phyloP scores from a whole-genome alignment of 2,329 filamentous ascomycete species.

The Fusarium verticillioides region DNA sequence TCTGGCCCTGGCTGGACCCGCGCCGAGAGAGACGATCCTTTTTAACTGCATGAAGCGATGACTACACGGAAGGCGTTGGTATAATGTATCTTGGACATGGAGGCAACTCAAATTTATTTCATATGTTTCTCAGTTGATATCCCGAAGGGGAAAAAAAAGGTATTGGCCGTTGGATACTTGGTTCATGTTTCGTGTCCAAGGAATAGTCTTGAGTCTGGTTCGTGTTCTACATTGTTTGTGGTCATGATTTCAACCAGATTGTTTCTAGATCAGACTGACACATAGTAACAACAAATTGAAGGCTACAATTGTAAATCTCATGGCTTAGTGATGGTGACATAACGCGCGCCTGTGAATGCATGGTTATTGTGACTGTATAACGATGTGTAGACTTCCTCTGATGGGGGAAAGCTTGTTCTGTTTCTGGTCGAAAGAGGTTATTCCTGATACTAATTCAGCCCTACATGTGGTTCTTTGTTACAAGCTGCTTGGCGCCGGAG shows the following conservation, averaged over 20 bases:
- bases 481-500: not conserved
- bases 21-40: slow-evolving; percentile 41
- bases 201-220: slow-evolving; percentile 16
- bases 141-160: not conserved
- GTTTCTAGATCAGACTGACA: slow-evolving; percentile 36
- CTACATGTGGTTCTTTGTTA: not conserved
- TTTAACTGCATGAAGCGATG: slow-evolving; percentile 38
- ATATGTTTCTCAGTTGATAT: slow-evolving; percentile 30
- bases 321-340: not conserved
- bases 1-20: slow-evolving; percentile 44
- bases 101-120: slow-evolving; percentile 28
- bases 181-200: not conserved
- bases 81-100: slow-evolving; percentile 29
- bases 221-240: slow-evolving; percentile 22
- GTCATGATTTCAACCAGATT: slow-evolving; percentile 41
- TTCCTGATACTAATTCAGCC: not conserved
- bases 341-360: not conserved
- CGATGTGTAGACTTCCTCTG: not conserved
- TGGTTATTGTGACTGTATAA: not conserved
- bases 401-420: not conserved
- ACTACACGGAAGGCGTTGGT: slow-evolving; percentile 26
- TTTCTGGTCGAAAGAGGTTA: not conserved
- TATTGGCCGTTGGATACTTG: slow-evolving; percentile 4
- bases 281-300: slow-evolving; percentile 30
- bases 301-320: not conserved